phyloP scores from a whole-genome alignment of 345 rosid species.

The Euphorbia tirucalli region DNA sequence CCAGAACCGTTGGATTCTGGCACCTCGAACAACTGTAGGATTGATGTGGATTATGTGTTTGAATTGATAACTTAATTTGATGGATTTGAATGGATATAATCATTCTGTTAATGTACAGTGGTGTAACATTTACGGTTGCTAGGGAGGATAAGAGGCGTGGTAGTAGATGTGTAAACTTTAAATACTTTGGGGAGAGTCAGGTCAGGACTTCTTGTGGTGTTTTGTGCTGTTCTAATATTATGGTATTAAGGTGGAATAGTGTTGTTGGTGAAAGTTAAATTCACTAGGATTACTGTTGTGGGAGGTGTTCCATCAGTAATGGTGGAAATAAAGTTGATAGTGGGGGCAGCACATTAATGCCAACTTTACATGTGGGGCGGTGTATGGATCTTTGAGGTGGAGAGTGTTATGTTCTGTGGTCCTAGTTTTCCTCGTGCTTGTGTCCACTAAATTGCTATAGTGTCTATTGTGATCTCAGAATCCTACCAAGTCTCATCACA shows the following conservation, averaged over 20 bases:
- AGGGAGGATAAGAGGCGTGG: too few relatives aligned
- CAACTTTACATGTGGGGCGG: neutral
- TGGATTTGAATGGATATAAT: constrained; percentile 5
- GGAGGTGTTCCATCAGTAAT: neutral
- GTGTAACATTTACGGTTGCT: too few relatives aligned
- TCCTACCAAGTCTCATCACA: too few relatives aligned
- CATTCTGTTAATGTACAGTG: neutral
- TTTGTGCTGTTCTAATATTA: too few relatives aligned
- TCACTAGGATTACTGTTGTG: neutral
- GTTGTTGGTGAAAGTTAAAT: too few relatives aligned
- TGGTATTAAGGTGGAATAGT: too few relatives aligned
- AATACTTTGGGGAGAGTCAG: too few relatives aligned
- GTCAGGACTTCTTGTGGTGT: too few relatives aligned
- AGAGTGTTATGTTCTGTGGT: too few relatives aligned
- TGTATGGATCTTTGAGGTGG: too few relatives aligned
- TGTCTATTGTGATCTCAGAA: too few relatives aligned
- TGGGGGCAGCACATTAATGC: neutral
- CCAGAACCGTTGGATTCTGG: neutral
- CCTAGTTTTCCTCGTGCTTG: neutral
- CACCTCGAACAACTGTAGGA: constrained; percentile 3
- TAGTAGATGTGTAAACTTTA: too few relatives aligned
- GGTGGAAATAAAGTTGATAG: neutral
- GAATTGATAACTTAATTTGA: neutral
- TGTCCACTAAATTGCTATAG: neutral
- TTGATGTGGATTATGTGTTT: constrained; percentile 6